phyloP scores from a whole-genome alignment of 163 green algal species.

The Chloroidium sp. region DNA sequence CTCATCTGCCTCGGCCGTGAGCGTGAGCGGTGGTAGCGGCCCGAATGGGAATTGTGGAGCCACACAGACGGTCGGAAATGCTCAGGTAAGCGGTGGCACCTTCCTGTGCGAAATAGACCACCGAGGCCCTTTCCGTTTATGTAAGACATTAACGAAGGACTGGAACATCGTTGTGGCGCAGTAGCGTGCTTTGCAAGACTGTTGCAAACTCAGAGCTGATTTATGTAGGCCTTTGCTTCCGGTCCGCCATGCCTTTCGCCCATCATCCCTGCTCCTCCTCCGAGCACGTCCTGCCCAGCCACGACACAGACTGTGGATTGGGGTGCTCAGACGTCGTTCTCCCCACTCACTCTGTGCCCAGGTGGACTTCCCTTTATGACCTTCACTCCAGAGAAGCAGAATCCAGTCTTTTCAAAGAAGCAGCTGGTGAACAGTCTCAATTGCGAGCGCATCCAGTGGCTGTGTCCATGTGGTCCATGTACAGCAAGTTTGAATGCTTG shows the following conservation, averaged over 20 bases:
- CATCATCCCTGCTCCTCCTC: background rate
- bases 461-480: no score
- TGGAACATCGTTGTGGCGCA: background rate
- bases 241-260: background rate
- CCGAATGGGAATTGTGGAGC: background rate
- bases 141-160: background rate
- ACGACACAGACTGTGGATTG: background rate
- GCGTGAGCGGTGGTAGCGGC: background rate
- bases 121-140: no score
- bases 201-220: background rate
- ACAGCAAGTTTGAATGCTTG: no score
- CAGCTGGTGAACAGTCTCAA: background rate
- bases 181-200: background rate
- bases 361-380: background rate
- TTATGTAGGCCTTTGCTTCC: background rate
- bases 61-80: background rate
- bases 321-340: background rate
- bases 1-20: background rate
- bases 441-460: no score
- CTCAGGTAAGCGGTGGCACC: background rate
- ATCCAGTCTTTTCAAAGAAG: background rate
- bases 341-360: background rate
- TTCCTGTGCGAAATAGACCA: no score
- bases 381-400: background rate
- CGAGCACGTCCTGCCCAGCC: background rate